Evolutionary conservation across 2,329 filamentous ascomycete species (phyloP), one percentile per base, ranked within the genome.

Genomic region (Aspergillus ruber): DNA sequence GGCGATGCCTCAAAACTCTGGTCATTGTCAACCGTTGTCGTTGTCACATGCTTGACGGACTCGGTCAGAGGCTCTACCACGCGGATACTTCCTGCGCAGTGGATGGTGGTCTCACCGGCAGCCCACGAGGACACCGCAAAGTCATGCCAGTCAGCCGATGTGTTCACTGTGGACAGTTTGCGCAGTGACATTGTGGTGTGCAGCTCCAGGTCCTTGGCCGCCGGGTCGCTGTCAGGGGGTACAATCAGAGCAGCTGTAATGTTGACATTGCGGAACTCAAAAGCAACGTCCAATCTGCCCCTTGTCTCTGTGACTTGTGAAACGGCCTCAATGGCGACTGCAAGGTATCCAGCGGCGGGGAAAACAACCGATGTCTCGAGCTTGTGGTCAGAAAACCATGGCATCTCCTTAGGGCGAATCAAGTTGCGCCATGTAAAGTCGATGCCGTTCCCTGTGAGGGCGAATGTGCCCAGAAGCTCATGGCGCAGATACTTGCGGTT

Each of bases 191-290:
- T 20, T 13, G 35, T 20, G 15, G 35, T 39, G 35, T 39, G 18
- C n/a, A 39, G 35, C n/a, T 39, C 35, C 25, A 29, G 10, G 25
- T 29, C 25, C 10, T 29, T 29, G 13, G 35, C 35, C 18, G n/a
- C 15, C 35, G n/a, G 35, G 15, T 20, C n/a, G 15, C 7, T 20
- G n/a, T 39, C 35, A 17, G 35, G 10, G n/a, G n/a, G 18, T 4
- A 39, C 35, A 3, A 20, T 39, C n/a, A 39, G 18, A 4, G 35
- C 35, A 20, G 35, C 35, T 10, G n/a, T 18, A 1, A 50, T 39
- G 27, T 54, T 43, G 12, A 59, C 39, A 13, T 41, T 10, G n/a
- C 55, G 42, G 2, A 46, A 48, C 18, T 50, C 43, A 40, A 52
- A 33, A 12, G 49, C 27, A 33, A 61, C 35, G 13, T 20, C 35